Evolutionary conservation across 768 basidiomycete genomes (phyloP).

Genomic region (Suillus discolor): DNA sequence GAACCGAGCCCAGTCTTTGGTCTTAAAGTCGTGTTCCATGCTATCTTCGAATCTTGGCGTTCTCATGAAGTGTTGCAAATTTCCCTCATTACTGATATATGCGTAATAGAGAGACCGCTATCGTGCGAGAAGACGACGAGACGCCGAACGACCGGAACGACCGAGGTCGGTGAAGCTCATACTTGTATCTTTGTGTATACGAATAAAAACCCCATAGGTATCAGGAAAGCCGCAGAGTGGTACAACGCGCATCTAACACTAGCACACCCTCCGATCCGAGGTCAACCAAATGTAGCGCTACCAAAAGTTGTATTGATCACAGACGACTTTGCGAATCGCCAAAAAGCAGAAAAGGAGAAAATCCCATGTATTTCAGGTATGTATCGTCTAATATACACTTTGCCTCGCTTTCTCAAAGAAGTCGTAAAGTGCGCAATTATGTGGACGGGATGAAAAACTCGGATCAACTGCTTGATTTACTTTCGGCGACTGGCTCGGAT

Average conservation of each 20-base stretch:
- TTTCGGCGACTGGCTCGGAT: slow-evolving; percentile 68
- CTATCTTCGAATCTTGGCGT: background rate
- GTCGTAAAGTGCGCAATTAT: slow-evolving; percentile 67
- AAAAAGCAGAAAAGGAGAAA: slow-evolving; percentile 68
- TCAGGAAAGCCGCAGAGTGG: slow-evolving; percentile 86
- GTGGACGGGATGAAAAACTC: slow-evolving; percentile 73
- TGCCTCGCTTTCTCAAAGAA: background rate
- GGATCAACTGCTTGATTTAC: slow-evolving; percentile 74
- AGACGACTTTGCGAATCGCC: slow-evolving; percentile 84
- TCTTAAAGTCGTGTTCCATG: background rate
- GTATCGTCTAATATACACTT: slow-evolving; percentile 8
- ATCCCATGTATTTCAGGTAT: slow-evolving; percentile 66
- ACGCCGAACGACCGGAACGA: slow-evolving; percentile 95
- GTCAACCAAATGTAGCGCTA: slow-evolving; percentile 43
- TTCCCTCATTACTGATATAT: background rate
- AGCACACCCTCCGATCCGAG: slow-evolving; percentile 53
- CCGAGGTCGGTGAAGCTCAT: slow-evolving; percentile 57
- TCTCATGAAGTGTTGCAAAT: background rate
- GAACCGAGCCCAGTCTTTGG: background rate
- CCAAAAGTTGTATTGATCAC: slow-evolving; percentile 82
- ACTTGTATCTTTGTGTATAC: slow-evolving; percentile 2
- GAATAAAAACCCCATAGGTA: slow-evolving; percentile 53
- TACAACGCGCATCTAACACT: slow-evolving; percentile 74
- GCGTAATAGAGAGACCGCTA: slow-evolving; percentile 69
- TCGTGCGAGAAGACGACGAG: slow-evolving; percentile 75